A percentile compares a stretch with the other conserved stretches of the same genome.
Conservation (phyloP, 2,329 filamentous ascomycete genomes). For the Scedosporium boydii region DNA sequence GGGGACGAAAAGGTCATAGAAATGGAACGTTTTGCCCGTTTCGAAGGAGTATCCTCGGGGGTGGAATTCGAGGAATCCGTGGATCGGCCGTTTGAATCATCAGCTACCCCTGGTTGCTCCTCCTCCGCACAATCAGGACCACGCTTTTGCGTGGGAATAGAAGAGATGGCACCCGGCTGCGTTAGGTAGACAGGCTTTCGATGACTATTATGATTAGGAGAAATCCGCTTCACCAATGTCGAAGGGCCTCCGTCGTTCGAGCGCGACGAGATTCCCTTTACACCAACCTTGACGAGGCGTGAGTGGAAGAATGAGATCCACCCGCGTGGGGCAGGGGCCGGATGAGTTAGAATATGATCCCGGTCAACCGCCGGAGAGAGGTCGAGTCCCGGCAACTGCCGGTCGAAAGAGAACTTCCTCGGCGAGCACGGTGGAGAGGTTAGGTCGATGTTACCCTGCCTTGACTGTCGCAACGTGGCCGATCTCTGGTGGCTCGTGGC, state of each 20-base stretch:
- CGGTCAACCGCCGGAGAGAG: background rate
- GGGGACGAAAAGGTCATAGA: constrained; percentile 52
- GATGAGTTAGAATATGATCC: constrained; percentile 1
- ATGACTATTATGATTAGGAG: constrained; percentile 1
- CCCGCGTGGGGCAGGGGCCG: background rate
- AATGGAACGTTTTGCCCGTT: constrained; percentile 40
- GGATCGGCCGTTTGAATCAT: background rate
- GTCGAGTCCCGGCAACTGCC: constrained; percentile 13
- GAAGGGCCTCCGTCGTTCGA: constrained; percentile 18
- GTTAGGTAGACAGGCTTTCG: constrained; percentile 3
- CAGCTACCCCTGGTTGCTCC: background rate
- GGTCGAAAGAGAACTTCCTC: constrained; percentile 25
- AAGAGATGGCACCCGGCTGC: background rate
- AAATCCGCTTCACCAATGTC: constrained; percentile 18
- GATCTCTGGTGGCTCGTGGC: constrained; percentile 73
- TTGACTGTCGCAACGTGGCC: constrained; percentile 47
- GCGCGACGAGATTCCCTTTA: constrained; percentile 17
- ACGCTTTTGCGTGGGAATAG: background rate
- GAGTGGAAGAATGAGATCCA: constrained; percentile 53
- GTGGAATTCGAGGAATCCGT: constrained; percentile 12
- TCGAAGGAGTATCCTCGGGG: constrained; percentile 30
- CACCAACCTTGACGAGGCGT: constrained; percentile 19
- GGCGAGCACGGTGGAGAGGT: background rate
- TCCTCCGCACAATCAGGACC: background rate
- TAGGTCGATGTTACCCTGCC: background rate